Evolutionary conservation across 2,329 filamentous ascomycete genomes (phyloP), one percentile per base, ranked within the genome.

Genomic region (Aureobasidium sp.): DNA sequence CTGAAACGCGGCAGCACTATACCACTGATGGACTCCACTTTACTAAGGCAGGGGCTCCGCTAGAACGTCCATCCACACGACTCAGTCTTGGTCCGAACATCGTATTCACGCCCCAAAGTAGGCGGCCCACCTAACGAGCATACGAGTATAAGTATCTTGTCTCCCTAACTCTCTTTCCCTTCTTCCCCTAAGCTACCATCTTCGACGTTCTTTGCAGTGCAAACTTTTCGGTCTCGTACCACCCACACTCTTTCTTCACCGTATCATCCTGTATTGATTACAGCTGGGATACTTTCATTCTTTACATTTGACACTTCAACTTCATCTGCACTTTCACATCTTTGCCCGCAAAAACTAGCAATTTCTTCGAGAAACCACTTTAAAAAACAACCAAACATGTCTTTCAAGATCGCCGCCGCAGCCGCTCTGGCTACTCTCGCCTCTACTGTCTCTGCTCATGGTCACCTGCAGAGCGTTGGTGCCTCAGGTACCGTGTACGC

Each of bases 401-500:
- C 67, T 60, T 60, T 66, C 64, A 60, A 51, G 30, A 49, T 70
- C 55, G 63, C 64, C 60, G 66, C 65, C 58, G 66, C 66, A 29
- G 68, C 68, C 60, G 62, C 69, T 44, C 29, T 73, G 42, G 69
- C 67, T 62, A 64, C 68, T 9, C 65, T 72, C 44, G 75, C 71
- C 57, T 67, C 75, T 62, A 71, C 73, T 36, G 76, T 74, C 61
- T 70, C 74, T 62, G 79, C 77, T 61, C 79, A 82, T 69, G 79
- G 79, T 39, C 73, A 70, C 55, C 75, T 80, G 58, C 68, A 67
- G 9, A 74, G 76, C 63, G 72, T 81, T 59, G 74, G 77, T 57
- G 75, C 79, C 55, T 77, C 79, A 64, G 80, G 80, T 54, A 70
- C 69, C 4, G 78, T 74, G 66, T 79, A 79, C 68, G 66, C 71